Evolutionary conservation across 73 alveolate genomes (phyloP).

Genomic region (Paramecium caudatum): DNA sequence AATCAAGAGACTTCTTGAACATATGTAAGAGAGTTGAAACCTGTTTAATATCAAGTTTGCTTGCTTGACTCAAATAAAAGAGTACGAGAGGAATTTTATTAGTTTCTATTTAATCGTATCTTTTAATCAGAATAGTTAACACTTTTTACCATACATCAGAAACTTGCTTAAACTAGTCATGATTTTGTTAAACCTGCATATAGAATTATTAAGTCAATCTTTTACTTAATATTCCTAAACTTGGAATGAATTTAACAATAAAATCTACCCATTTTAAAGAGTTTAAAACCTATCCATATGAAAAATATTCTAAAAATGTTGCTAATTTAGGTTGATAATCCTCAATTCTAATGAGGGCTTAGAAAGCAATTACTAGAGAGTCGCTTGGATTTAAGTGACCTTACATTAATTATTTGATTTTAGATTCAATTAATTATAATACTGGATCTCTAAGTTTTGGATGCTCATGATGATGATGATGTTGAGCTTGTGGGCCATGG

Average conservation of each 20-base stretch:
- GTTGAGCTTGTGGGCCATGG: conserved; percentile 9
- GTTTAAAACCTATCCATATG: conserved; percentile 36
- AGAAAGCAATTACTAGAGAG: conserved; percentile 53
- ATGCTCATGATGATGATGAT: conserved; percentile 41
- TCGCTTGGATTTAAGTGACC: conserved; percentile 46
- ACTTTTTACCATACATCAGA: conserved; percentile 57
- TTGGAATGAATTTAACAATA: conserved; percentile 47
- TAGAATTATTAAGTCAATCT: conserved; percentile 30
- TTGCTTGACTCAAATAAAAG: conserved; percentile 40
- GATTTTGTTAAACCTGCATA: background rate
- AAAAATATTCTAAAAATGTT: conserved; percentile 27
- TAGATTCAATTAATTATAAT: conserved; percentile 7
- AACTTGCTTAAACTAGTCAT: conserved; percentile 13
- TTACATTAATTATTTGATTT: conserved; percentile 10
- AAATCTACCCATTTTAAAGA: conserved; percentile 51
- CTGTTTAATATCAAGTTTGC: background rate
- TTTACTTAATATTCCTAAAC: conserved; percentile 47
- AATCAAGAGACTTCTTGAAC: background rate
- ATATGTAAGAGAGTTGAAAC: background rate
- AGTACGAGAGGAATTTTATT: conserved; percentile 29
- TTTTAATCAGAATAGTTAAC: background rate
- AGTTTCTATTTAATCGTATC: background rate
- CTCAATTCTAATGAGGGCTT: conserved; percentile 14
- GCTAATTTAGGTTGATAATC: conserved; percentile 36
- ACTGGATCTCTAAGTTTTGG: conserved; percentile 56